Base-by-base conservation (phyloP, 306 rosid species). In the Rosa rugosa region DNA sequence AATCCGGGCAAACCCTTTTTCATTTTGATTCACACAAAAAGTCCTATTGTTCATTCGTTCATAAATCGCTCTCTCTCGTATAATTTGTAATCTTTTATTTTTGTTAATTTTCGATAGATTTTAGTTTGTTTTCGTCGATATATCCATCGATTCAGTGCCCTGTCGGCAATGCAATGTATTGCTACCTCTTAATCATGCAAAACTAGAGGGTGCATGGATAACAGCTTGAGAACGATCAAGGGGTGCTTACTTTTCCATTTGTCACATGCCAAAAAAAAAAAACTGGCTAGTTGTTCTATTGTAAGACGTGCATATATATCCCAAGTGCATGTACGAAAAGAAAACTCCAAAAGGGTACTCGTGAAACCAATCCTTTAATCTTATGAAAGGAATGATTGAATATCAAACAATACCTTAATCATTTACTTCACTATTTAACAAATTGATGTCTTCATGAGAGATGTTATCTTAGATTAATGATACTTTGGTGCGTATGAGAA, bases 191-290 rank as follows among this genome's bases (percentile, higher is more conserved):
- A 83, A 87, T 88, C 84, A 83, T 86, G 82, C 80, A 78, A 82
- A 66, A 31, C 23, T 64, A 34, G 13, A 3, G 46, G 63, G 63
- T 63, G 69, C 69, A 76, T 49, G 47, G 31, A 64, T 34, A 64
- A 49, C 79, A 38, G 27, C 14, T 45, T 79, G 80, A 9, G 41
- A 51, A 59, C 54, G 73, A 85, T 84, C 73, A 80, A 81, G 81
- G 87, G 86, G 82, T 85, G 81, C 74, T 73, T 44, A 57, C 56
- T 70, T 54, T 51, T 86, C 87, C 90, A 83, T 82, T 83, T 89
- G 87, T 85, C 89, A 83, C 83, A 70, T 73, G 72, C 79, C 18
- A 49, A 36, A 84, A 69, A 36, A 84, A 69, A 64, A 76, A 40
- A 6, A 17, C 8, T 17, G 75, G 81, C 87, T 86, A 73, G 83